These are phyloP conservation scores for Cytospora paraplurivora DNA, from an alignment of 2,329 filamentous ascomycete genomes.

Conservation along the genomic window DNA sequence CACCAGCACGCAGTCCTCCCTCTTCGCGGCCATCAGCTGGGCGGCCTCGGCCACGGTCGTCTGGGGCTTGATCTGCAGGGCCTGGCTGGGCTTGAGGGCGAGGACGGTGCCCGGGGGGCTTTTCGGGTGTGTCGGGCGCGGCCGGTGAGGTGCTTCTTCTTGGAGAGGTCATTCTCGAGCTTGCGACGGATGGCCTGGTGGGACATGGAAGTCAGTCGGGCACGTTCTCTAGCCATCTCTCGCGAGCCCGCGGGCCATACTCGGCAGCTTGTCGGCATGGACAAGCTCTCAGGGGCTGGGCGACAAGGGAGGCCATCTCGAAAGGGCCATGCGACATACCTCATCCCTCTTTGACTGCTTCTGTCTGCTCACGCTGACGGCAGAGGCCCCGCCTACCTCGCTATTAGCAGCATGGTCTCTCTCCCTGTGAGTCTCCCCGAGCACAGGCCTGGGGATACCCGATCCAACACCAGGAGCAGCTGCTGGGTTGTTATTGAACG, in stretches of 20 bases:
- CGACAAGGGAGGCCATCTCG: neutral
- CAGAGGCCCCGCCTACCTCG: slow-evolving; percentile 61
- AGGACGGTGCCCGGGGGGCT: slow-evolving; percentile 93
- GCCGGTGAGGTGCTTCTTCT: slow-evolving; percentile 83
- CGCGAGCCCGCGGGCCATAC: neutral
- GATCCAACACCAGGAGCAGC: slow-evolving; percentile 45
- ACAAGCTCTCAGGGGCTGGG: neutral
- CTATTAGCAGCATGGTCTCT: slow-evolving; percentile 48
- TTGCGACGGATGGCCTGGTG: slow-evolving; percentile 94
- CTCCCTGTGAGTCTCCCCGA: slow-evolving; percentile 53
- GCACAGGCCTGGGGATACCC: slow-evolving; percentile 71
- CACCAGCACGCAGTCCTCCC: slow-evolving; percentile 95
- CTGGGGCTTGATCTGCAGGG: slow-evolving; percentile 93
- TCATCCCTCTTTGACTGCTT: slow-evolving; percentile 98
- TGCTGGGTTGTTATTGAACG: slow-evolving; percentile 61
- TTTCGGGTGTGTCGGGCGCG: slow-evolving; percentile 86
- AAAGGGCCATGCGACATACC: slow-evolving; percentile 57
- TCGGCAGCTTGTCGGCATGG: neutral
- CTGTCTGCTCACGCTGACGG: slow-evolving; percentile 88
- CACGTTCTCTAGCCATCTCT: slow-evolving; percentile 27
- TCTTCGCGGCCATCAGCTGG: slow-evolving; percentile 97
- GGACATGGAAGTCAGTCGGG: slow-evolving; percentile 38
- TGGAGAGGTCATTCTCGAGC: slow-evolving; percentile 95
- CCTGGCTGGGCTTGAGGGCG: slow-evolving; percentile 90
- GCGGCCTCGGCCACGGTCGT: slow-evolving; percentile 95